These are phyloP conservation scores for Dryadomyces quercus-mongolicae DNA, from an alignment of 2,329 filamentous ascomycete species.

Conservation along the genomic window DNA sequence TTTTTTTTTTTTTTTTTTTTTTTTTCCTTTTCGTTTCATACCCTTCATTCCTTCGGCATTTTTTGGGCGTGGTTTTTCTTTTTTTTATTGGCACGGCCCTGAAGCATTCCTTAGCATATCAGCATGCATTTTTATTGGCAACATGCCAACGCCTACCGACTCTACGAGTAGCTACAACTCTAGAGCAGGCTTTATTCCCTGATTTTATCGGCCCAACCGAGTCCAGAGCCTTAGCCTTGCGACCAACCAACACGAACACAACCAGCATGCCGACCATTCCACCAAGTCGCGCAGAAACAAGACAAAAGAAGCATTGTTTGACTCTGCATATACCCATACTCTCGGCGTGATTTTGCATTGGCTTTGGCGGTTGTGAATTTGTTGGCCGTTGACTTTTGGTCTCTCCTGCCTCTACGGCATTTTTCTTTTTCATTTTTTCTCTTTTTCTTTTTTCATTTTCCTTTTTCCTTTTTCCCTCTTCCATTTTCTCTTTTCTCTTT, in stretches of 20 bases:
- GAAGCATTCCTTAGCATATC: neutral
- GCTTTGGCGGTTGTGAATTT: neutral
- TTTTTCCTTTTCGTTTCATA: neutral
- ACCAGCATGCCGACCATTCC: too few relatives aligned
- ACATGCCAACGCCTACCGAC: neutral
- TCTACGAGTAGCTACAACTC: too few relatives aligned
- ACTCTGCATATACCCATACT: too few relatives aligned
- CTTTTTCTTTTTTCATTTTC: too few relatives aligned
- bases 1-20: neutral
- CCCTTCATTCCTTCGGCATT: neutral
- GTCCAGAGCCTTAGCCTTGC: too few relatives aligned
- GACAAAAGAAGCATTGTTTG: too few relatives aligned
- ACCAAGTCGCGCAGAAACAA: too few relatives aligned
- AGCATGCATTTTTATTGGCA: neutral
- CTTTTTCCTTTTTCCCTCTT: neutral
- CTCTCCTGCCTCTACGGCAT: neutral
- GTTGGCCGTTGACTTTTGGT: neutral
- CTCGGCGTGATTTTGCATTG: too few relatives aligned
- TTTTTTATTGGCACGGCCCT: neutral
- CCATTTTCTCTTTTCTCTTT: neutral
- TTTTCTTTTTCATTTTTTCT: neutral
- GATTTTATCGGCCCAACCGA: too few relatives aligned
- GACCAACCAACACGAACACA: too few relatives aligned
- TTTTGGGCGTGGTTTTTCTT: neutral
- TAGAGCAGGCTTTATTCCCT: neutral